Evolutionary conservation across 2,329 filamentous ascomycete species (phyloP).

Genomic region (Claviceps quebecensis): DNA sequence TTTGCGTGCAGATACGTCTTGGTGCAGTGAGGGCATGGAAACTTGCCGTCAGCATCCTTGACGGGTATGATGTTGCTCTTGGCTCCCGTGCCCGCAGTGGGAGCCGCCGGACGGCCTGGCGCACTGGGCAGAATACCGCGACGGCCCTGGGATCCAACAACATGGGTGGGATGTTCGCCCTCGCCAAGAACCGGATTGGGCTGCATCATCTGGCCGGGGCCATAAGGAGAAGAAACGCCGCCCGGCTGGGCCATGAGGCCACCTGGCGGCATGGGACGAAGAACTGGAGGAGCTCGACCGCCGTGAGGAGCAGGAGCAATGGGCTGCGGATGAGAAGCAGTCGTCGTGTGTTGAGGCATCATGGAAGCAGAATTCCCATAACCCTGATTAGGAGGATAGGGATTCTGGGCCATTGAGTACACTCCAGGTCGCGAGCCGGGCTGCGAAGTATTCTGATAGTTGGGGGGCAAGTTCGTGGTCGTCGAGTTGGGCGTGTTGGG

Average conservation of each 20-base stretch:
- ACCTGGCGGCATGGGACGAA: conserved; percentile 58
- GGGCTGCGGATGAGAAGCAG: conserved; percentile 58
- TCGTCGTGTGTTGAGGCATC: conserved; percentile 52
- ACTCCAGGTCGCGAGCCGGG: conserved; percentile 32
- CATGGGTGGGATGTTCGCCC: conserved; percentile 63
- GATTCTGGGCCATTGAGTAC: conserved; percentile 42
- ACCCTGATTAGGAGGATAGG: conserved; percentile 37
- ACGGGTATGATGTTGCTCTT: conserved; percentile 79
- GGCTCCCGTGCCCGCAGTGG: conserved; percentile 51
- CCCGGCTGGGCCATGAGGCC: conserved; percentile 43
- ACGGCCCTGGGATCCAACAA: conserved; percentile 87
- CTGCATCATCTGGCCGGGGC: conserved; percentile 41
- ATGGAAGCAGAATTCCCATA: conserved; percentile 45
- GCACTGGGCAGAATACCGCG: conserved; percentile 85
- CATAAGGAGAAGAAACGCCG: conserved; percentile 46
- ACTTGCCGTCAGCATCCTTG: conserved; percentile 96
- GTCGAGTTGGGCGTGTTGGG: conserved; percentile 44
- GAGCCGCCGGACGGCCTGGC: conserved; percentile 68
- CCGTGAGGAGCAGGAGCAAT: conserved; percentile 58
- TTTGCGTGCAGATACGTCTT: conserved; percentile 97
- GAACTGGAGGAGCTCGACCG: conserved; percentile 41
- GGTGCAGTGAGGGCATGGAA: conserved; percentile 93
- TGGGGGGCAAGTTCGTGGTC: conserved; percentile 32
- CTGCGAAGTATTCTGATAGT: conserved; percentile 38
- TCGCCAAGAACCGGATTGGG: conserved; percentile 42